phyloP scores from a whole-genome alignment of 2,329 filamentous ascomycete species.

The Rasamsonia emersonii region DNA sequence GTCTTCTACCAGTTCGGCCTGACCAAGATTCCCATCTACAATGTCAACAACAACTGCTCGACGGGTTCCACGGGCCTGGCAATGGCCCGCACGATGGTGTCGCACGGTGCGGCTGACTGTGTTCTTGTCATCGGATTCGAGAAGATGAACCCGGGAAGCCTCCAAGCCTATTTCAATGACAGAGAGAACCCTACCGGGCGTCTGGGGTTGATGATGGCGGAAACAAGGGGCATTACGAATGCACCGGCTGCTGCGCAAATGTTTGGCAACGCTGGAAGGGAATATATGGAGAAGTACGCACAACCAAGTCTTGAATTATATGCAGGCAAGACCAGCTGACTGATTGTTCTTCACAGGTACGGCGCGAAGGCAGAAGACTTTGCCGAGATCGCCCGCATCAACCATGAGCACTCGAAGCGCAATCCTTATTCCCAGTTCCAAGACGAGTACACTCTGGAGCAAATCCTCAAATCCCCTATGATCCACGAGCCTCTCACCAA shows the following conservation, averaged over 20 bases:
- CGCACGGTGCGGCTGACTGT: conserved; percentile 74
- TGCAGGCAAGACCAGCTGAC: not conserved
- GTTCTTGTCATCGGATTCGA: conserved; percentile 91
- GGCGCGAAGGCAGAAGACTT: conserved; percentile 81
- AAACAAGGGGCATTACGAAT: conserved; percentile 71
- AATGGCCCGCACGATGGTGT: conserved; percentile 72
- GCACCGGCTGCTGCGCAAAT: conserved; percentile 82
- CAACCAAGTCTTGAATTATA: not conserved
- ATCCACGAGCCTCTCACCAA: conserved; percentile 87
- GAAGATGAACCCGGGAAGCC: conserved; percentile 92
- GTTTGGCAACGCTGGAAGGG: conserved; percentile 87
- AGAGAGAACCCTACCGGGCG: conserved; percentile 70
- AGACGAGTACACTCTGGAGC: conserved; percentile 78
- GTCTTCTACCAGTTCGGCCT: conserved; percentile 99
- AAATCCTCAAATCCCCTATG: conserved; percentile 66
- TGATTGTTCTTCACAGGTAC: conserved; percentile 45
- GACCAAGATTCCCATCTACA: conserved; percentile 92
- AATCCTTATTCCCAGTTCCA: conserved; percentile 99
- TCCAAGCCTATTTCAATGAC: conserved; percentile 79
- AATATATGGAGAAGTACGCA: conserved; percentile 85
- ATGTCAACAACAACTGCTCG: conserved; percentile 98
- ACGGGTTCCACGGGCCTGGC: conserved; percentile 87
- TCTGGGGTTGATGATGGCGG: conserved; percentile 67
- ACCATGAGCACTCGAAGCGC: conserved; percentile 81
- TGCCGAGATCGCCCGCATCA: conserved; percentile 85